A percentile compares a stretch with the other conserved stretches of the same genome.
Conservation (phyloP, 164 flowering plant species). For the Santalum album region DNA sequence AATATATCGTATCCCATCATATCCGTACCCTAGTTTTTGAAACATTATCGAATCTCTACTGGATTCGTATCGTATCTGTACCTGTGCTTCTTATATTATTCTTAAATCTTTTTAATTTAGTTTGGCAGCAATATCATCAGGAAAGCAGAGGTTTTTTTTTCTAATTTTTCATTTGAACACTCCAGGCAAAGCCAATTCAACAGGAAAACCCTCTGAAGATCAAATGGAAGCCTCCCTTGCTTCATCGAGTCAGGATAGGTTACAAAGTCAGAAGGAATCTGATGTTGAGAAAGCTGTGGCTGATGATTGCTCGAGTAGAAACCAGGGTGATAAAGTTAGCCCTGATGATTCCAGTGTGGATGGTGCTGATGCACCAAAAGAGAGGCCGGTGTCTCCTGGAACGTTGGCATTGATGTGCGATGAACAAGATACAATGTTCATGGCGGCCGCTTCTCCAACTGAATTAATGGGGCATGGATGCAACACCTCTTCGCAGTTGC, state of each 20-base stretch:
- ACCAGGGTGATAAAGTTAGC: constrained; percentile 37
- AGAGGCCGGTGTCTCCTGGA: constrained; percentile 86
- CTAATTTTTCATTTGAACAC: background rate
- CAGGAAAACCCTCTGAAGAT: constrained; percentile 34
- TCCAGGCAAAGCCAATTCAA: constrained; percentile 33
- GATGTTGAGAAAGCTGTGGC: constrained; percentile 26
- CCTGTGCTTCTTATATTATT: too few species aligned
- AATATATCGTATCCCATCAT: too few species aligned
- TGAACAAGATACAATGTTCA: constrained; percentile 80
- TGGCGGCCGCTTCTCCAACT: constrained; percentile 52
- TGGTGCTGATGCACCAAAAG: constrained; percentile 46
- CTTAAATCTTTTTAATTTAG: too few species aligned
- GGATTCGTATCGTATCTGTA: too few species aligned
- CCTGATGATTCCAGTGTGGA: constrained; percentile 45
- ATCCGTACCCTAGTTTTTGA: too few species aligned
- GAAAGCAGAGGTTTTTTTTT: too few species aligned
- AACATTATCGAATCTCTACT: too few species aligned
- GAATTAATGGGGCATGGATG: constrained; percentile 24
- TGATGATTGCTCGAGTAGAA: constrained; percentile 37
- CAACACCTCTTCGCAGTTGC: constrained; percentile 28
- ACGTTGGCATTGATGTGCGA: constrained; percentile 94
- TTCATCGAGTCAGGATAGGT: constrained; percentile 34
- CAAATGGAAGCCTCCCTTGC: constrained; percentile 33
- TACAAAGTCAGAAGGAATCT: constrained; percentile 31
- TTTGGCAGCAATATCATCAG: too few species aligned